Evolutionary conservation across 768 basidiomycete species (phyloP).

Genomic region (Sarcomyxa edulis): DNA sequence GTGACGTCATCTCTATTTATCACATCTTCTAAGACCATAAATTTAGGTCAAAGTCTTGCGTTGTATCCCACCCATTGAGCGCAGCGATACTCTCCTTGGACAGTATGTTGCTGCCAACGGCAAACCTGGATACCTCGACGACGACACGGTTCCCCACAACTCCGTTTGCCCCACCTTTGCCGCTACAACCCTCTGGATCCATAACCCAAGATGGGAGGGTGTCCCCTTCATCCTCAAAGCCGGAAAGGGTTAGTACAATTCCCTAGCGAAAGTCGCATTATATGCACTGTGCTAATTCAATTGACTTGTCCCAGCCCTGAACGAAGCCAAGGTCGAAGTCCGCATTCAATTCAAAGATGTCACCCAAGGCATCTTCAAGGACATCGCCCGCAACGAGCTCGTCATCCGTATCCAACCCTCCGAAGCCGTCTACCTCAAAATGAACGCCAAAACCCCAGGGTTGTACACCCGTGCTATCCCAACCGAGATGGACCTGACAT

Average conservation of each 20-base stretch:
- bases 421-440: slow-evolving; percentile 95
- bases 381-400: slow-evolving; percentile 94
- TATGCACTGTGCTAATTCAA: slow-evolving; percentile 8
- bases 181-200: slow-evolving; percentile 83
- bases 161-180: slow-evolving; percentile 95
- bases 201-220: slow-evolving; percentile 97
- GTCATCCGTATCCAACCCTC: slow-evolving; percentile 96
- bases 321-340: slow-evolving; percentile 98
- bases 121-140: slow-evolving; percentile 99
- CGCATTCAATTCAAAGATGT: slow-evolving; percentile 98
- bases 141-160: slow-evolving; percentile 88
- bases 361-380: slow-evolving; percentile 93
- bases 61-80: slow-evolving; percentile 77
- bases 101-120: slow-evolving; percentile 87
- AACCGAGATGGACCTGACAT: slow-evolving; percentile 97
- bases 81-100: slow-evolving; percentile 80
- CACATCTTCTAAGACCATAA: slow-evolving; percentile 1
- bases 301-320: slow-evolving; percentile 57
- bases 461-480: slow-evolving; percentile 86
- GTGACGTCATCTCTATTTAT: slow-evolving; percentile 8
- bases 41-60: slow-evolving; percentile 92
- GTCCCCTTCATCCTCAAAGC: slow-evolving; percentile 98
- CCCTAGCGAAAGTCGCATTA: slow-evolving; percentile 2
- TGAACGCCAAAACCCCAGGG: slow-evolving; percentile 94
- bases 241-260: slow-evolving; percentile 69